Evolutionary conservation across 306 rosid species (phyloP).

Genomic region (Citrullus colocynthis): DNA sequence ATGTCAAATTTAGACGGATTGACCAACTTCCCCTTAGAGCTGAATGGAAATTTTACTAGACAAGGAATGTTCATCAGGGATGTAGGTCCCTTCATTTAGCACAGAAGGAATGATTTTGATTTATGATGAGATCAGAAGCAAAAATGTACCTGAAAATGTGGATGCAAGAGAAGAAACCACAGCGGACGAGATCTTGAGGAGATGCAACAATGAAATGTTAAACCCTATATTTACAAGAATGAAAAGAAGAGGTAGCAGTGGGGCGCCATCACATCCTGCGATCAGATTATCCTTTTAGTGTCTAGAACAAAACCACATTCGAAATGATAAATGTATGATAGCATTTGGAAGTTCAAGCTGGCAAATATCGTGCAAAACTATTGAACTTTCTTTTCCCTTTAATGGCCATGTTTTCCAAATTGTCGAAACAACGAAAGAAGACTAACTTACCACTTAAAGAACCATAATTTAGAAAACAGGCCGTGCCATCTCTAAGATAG

Average conservation of each 20-base stretch:
- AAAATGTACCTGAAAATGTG: slow-evolving; percentile 62
- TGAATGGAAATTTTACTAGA: not conserved
- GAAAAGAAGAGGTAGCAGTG: slow-evolving; percentile 34
- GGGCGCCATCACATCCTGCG: slow-evolving; percentile 47
- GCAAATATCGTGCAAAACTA: not conserved
- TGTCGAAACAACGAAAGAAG: not conserved
- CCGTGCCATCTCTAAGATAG: slow-evolving; percentile 79
- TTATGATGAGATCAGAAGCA: not conserved
- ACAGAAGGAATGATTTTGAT: not conserved
- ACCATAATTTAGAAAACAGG: slow-evolving; percentile 71
- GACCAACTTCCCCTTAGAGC: not conserved
- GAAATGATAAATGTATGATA: not conserved
- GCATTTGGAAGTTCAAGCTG: not conserved
- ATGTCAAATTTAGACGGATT: not conserved
- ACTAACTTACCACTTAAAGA: slow-evolving; percentile 45
- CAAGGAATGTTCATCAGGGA: not conserved
- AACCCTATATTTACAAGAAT: slow-evolving; percentile 42
- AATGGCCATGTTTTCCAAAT: not conserved
- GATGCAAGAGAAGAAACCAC: slow-evolving; percentile 84
- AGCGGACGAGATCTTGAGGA: slow-evolving; percentile 82
- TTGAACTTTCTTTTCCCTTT: not conserved
- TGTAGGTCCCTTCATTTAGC: not conserved
- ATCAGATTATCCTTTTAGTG: slow-evolving; percentile 8
- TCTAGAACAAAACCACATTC: not conserved
- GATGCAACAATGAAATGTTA: slow-evolving; percentile 74